These are phyloP conservation scores for Penicillium expansum DNA, from an alignment of 2,329 filamentous ascomycete species.

Conservation along the genomic window DNA sequence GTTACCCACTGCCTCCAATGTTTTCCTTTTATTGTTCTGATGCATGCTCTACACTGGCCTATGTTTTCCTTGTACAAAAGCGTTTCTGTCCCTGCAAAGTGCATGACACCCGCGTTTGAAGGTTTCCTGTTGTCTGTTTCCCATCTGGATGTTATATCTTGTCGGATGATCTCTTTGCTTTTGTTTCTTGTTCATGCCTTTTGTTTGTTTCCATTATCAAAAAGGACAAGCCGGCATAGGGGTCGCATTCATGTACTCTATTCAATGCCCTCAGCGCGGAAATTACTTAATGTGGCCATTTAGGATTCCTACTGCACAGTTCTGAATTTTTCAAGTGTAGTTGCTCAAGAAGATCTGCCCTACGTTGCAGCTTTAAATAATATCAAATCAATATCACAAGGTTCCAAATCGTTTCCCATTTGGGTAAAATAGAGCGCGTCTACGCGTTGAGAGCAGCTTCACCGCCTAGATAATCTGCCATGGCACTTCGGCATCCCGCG, in stretches of 20 bases:
- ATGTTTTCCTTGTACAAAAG: conserved; percentile 34
- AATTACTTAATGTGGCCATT: conserved; percentile 23
- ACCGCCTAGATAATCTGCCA: conserved; percentile 18
- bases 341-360: not conserved
- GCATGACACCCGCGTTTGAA: conserved; percentile 15
- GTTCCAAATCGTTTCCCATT: conserved; percentile 8
- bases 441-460: conserved; percentile 16
- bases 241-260: conserved; percentile 29
- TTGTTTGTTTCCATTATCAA: conserved; percentile 6
- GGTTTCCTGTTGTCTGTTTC: conserved; percentile 10
- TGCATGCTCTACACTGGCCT: conserved; percentile 14
- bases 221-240: conserved; percentile 6
- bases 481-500: conserved; percentile 13
- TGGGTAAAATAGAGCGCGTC: conserved; percentile 24
- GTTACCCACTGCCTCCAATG: not conserved
- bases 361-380: not conserved
- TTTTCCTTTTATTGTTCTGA: conserved; percentile 7
- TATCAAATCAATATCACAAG: not conserved
- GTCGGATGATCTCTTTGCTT: conserved; percentile 8
- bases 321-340: not conserved
- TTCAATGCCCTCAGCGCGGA: conserved; percentile 25
- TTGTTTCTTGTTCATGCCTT: conserved; percentile 14
- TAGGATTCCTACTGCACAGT: not conserved
- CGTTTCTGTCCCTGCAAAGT: conserved; percentile 22
- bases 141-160: conserved; percentile 16